Percentiles rank a stretch among this genome's conserved stretches.
Evolutionary conservation across 2,329 filamentous ascomycete genomes (phyloP).

Genomic region (Fusarium chlamydosporum): DNA sequence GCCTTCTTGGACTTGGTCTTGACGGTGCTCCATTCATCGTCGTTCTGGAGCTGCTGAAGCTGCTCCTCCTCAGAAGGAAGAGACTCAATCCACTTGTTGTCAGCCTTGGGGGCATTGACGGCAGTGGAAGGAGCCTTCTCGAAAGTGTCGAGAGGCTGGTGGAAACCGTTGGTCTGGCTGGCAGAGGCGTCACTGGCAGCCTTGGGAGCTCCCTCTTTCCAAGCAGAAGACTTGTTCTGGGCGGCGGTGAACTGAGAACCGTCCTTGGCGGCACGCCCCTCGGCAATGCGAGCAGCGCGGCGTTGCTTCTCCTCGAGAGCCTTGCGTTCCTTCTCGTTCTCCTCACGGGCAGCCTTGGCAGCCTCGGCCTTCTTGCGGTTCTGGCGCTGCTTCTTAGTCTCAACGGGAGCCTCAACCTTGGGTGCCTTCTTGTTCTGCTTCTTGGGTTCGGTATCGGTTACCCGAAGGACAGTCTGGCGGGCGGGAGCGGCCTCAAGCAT

Average conservation of each 20-base stretch:
- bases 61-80: slow-evolving; percentile 74
- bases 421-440: slow-evolving; percentile 74
- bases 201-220: slow-evolving; percentile 58
- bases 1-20: slow-evolving; percentile 63
- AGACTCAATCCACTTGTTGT: slow-evolving; percentile 64
- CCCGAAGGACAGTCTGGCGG: slow-evolving; percentile 81
- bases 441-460: slow-evolving; percentile 76
- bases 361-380: slow-evolving; percentile 90
- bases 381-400: slow-evolving; percentile 96
- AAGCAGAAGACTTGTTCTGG: slow-evolving; percentile 60
- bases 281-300: slow-evolving; percentile 82
- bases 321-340: slow-evolving; percentile 84
- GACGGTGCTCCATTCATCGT: slow-evolving; percentile 73
- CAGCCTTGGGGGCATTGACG: slow-evolving; percentile 53
- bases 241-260: slow-evolving; percentile 72
- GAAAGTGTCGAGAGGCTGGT: slow-evolving; percentile 71
- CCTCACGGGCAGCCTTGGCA: slow-evolving; percentile 79
- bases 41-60: slow-evolving; percentile 68
- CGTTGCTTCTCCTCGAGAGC: slow-evolving; percentile 84
- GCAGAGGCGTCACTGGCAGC: slow-evolving; percentile 51
- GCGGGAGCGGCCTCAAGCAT: slow-evolving; percentile 84
- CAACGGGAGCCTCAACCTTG: slow-evolving; percentile 74
- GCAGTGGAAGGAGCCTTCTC: slow-evolving; percentile 57
- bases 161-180: slow-evolving; percentile 54
- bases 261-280: slow-evolving; percentile 86